Conservation (phyloP, 139 green algal genomes). For the Asterochloris sp. region DNA sequence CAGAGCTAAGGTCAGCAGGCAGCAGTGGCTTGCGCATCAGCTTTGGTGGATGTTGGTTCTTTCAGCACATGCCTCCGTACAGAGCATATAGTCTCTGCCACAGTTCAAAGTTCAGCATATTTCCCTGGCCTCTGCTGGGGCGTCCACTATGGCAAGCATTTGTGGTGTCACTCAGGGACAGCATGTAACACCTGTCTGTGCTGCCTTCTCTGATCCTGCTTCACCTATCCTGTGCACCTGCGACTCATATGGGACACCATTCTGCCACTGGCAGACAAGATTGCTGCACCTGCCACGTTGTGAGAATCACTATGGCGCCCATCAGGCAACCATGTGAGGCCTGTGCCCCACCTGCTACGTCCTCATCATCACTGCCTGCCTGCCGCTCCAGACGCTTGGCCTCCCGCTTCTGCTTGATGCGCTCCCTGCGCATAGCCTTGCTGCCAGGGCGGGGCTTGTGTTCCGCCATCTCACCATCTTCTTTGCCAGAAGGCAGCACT, state of each 20-base stretch:
- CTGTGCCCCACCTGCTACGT: not conserved
- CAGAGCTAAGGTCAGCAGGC: not conserved
- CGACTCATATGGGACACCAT: no score
- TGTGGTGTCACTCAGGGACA: no score
- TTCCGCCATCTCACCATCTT: not conserved
- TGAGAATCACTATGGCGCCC: no score
- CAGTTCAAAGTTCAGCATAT: no score
- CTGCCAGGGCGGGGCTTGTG: conserved; percentile 7
- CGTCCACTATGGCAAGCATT: no score
- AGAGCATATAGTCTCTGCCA: not conserved
- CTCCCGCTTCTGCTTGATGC: conserved; percentile 34
- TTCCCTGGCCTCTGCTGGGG: no score
- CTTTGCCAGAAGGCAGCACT: not conserved
- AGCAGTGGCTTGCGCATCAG: not conserved
- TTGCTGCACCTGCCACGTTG: no score
- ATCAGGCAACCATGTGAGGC: no score
- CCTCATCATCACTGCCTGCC: conserved; percentile 45
- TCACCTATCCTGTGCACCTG: no score
- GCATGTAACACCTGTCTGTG: no score
- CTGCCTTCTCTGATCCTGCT: no score
- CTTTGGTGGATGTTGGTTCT: not conserved
- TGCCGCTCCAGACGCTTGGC: conserved; percentile 23
- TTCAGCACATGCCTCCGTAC: not conserved
- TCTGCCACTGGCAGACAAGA: no score
- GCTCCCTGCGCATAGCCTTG: conserved; percentile 45